Base-by-base conservation (phyloP, 2,329 filamentous ascomycete genomes). In the Drechslerella stenobrocha region DNA sequence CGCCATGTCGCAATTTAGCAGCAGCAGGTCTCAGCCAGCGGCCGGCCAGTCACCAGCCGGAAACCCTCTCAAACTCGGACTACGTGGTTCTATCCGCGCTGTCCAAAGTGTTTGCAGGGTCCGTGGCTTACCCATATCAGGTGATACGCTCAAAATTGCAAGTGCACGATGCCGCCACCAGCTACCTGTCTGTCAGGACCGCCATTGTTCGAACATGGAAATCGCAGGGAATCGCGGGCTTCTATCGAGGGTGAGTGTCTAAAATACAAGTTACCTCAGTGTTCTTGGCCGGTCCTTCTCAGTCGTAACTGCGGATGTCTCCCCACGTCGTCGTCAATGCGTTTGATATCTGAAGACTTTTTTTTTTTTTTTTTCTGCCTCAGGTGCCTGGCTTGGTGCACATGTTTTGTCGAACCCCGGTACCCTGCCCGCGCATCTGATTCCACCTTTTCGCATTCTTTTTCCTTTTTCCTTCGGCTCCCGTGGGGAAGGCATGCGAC, bases 61-160 rank as follows among this genome's bases (percentile, higher is more conserved):
- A 76, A 70, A 28, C 74, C 72, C 69, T 73, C 42, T 67, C 69
- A 26, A 64, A 40, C 77, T 28, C 69, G 71, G 89, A 92, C 65
- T 95, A 88, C 34, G 78, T 97, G n/a, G 80, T 84, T 26, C 82
- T 96, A 35, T 93, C 89, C 37, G 89, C 87, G 23, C 77, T 84
- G 2, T 87, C 89, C 46, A 98, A 98, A 78, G 80, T 96, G 22
- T 85, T 95, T 71, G 92, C 93, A 0, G 90, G 90, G n/a, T 87
- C 86, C 23, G 84, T 86, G 53, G 96, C 92, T 5, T 98, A 97
- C 75, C 93, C 93, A 1, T 95, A 96, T 75, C 93, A 97, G 78
- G 90, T 97, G 24, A 82, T 98, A 50, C 81, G 93, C 69, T 89
- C 89, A 71, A 82, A 93, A 44, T 78, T 98, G 76, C 93, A 98